Conservation (phyloP, 2,329 filamentous ascomycete species). For the Didymella lethalis region DNA sequence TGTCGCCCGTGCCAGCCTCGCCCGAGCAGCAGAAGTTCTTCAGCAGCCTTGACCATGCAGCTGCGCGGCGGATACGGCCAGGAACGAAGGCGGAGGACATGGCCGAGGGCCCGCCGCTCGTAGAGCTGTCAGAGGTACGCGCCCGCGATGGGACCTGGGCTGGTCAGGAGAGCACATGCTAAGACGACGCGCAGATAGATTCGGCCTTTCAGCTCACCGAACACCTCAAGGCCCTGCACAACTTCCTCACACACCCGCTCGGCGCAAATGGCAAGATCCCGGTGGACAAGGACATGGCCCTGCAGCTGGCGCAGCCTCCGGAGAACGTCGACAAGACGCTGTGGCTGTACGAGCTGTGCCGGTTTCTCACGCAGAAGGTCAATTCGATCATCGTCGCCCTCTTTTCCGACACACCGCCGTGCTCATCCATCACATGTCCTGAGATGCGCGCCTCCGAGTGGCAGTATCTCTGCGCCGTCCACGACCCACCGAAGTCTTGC, state of each 20-base stretch:
- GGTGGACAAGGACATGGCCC: constrained; percentile 77
- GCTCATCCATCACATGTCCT: constrained; percentile 86
- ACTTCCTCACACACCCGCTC: constrained; percentile 74
- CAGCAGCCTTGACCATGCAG: constrained; percentile 72
- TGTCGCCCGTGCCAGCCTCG: constrained; percentile 74
- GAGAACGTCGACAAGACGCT: constrained; percentile 82
- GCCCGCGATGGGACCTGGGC: neutral
- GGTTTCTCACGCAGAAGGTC: constrained; percentile 92
- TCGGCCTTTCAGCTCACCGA: constrained; percentile 98
- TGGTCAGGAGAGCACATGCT: constrained; percentile 22
- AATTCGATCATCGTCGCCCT: constrained; percentile 93
- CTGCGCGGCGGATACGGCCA: constrained; percentile 85
- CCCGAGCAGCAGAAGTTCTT: constrained; percentile 63
- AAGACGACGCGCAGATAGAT: constrained; percentile 72
- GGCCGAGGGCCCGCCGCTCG: constrained; percentile 86
- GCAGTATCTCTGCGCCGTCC: constrained; percentile 98
- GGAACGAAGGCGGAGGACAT: constrained; percentile 93
- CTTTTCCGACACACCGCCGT: constrained; percentile 88
- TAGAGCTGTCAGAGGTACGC: constrained; percentile 81
- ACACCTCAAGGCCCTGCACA: constrained; percentile 91
- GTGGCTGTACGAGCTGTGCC: constrained; percentile 98
- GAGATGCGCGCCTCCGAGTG: constrained; percentile 99
- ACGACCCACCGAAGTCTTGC: constrained; percentile 95
- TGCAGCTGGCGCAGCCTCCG: constrained; percentile 79
- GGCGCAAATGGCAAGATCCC: constrained; percentile 67